phyloP scores from a whole-genome alignment of 768 basidiomycete species.

The Russula sp. region DNA sequence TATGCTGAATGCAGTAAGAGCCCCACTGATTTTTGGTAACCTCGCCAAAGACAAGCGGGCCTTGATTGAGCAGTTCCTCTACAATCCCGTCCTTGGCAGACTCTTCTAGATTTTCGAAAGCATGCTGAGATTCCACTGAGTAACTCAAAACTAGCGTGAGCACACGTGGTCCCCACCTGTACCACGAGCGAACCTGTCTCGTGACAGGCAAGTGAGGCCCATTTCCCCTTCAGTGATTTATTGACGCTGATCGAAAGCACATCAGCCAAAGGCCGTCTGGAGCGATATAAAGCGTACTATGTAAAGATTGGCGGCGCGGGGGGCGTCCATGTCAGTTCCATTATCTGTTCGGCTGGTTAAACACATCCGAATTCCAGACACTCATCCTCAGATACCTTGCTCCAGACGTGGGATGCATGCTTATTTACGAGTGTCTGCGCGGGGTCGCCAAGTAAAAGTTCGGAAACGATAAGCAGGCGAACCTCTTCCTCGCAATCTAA shows the following conservation, averaged over 20 bases:
- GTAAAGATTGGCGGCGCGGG: conserved; percentile 86
- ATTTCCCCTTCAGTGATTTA: conserved; percentile 79
- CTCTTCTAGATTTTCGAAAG: conserved; percentile 80
- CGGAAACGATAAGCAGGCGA: conserved; percentile 73
- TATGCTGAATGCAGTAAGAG: conserved; percentile 80
- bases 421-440: conserved; percentile 84
- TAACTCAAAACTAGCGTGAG: neutral
- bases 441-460: conserved; percentile 76
- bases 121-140: conserved; percentile 44
- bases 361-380: conserved; percentile 11
- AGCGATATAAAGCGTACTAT: conserved; percentile 45
- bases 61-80: conserved; percentile 74
- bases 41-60: conserved; percentile 57
- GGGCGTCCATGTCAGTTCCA: conserved; percentile 83
- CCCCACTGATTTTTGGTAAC: conserved; percentile 88
- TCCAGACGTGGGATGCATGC: conserved; percentile 89
- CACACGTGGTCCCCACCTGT: conserved; percentile 42
- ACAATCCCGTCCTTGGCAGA: conserved; percentile 80
- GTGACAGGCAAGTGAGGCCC: conserved; percentile 84
- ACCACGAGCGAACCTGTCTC: conserved; percentile 87
- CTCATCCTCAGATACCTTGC: conserved; percentile 46
- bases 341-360: conserved; percentile 44
- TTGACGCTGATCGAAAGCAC: conserved; percentile 52
- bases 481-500: conserved; percentile 88
- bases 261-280: neutral